Evolutionary conservation across 768 basidiomycete species (phyloP).

Genomic region (Panaeolus cyanescens): DNA sequence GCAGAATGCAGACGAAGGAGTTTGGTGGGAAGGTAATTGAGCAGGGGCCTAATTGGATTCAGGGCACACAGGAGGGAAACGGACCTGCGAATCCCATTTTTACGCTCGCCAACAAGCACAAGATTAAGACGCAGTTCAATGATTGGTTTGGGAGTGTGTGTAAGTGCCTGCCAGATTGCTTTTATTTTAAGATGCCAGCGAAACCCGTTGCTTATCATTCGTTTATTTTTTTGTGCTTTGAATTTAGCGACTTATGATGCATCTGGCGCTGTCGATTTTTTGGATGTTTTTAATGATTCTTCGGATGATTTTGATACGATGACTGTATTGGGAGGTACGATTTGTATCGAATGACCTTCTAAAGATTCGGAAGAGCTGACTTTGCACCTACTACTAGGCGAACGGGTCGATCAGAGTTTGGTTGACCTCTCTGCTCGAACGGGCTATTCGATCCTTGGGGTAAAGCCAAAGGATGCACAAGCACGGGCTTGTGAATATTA

Average conservation of each 20-base stretch:
- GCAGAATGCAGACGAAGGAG: constrained; percentile 50
- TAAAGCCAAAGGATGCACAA: constrained; percentile 44
- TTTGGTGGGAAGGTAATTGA: constrained; percentile 58
- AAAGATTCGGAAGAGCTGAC: neutral
- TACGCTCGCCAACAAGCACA: constrained; percentile 56
- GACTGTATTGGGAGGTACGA: constrained; percentile 46
- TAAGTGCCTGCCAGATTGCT: constrained; percentile 26
- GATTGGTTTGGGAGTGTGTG: constrained; percentile 45
- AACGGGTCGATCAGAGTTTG: constrained; percentile 41
- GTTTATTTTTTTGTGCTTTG: neutral
- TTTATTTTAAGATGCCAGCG: neutral
- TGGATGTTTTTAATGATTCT: constrained; percentile 43
- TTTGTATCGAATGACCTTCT: neutral
- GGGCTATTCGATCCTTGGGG: constrained; percentile 54
- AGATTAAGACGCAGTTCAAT: constrained; percentile 45
- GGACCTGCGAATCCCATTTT: constrained; percentile 64
- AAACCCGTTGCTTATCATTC: neutral
- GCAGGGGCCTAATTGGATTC: constrained; percentile 64
- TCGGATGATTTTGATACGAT: constrained; percentile 40
- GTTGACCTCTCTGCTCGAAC: constrained; percentile 57
- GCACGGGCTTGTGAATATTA: constrained; percentile 61
- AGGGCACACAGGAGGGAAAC: constrained; percentile 44
- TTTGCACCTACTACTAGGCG: constrained; percentile 29
- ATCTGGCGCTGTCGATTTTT: constrained; percentile 49
- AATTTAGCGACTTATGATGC: constrained; percentile 61